Base-by-base conservation (phyloP, 1,284 basidiomycete genomes). In the Ustilago trichophora region DNA sequence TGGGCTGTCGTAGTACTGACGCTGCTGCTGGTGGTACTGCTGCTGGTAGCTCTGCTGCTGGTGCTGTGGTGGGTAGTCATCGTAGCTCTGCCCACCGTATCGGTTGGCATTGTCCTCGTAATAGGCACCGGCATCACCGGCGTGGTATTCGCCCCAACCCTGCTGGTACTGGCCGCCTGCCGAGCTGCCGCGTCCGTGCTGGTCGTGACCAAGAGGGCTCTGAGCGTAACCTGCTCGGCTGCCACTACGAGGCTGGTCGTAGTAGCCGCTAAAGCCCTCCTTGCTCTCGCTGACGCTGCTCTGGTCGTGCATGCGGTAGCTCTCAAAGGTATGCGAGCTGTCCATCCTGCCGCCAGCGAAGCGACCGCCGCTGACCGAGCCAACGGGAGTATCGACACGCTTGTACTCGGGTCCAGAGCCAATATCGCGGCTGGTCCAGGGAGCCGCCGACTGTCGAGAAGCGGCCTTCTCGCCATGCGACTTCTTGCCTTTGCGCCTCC, bases 101-200 rank as follows among this genome's bases (percentile, higher is more conserved):
- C 68, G 59, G 44, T 53, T 55, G n/a, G 67, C 37, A 48, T 67
- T 66, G 49, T 75, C 62, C 24, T 67, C 64, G 55, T 76, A 76
- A 42, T 76, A 70, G 10, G 74, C 74, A 19, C 74, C 74, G 9
- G 72, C 73, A 34, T 76, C 74, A 15, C 74, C 74, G 8, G 66
- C 64, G 40, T 73, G 70, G 57, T 76, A 68, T 44, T 76, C 74
- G 24, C 72, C 74, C 74, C 74, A 76, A 8, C 74, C 74, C 35
- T 76, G 73, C 46, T 64, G 60, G 40, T 72, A 69, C 27, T 42
- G 37, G 11, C 36, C 40, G 41, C 59, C 40, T 25, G 45, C 41
- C 26, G 40, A 24, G 45, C 41, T 51, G 55, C 37, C 40, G 11
- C 42, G 47, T 16, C 29, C 41, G 21, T 54, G 54, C 32, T 53